These are phyloP conservation scores for Colletotrichum salicis DNA, from an alignment of 2,329 filamentous ascomycete genomes.

Conservation along the genomic window DNA sequence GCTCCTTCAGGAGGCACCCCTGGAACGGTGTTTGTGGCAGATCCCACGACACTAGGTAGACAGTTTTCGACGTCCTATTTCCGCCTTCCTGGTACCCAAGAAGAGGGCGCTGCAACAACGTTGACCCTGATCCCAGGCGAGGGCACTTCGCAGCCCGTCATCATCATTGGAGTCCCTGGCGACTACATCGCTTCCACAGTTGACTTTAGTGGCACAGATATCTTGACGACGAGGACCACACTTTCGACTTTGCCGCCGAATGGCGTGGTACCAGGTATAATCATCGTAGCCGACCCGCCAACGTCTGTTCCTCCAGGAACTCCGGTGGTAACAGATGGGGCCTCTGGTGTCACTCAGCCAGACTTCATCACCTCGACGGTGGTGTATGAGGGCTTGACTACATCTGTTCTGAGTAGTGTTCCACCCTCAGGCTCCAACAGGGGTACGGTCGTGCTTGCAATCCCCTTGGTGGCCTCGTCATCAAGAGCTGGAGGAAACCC, in stretches of 20 bases:
- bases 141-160: not conserved
- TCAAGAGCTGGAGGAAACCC: not conserved
- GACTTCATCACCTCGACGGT: conserved; percentile 11
- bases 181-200: conserved; percentile 1
- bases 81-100: not conserved
- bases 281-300: conserved; percentile 1
- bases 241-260: conserved; percentile 3
- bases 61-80: conserved; percentile 1
- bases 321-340: too few relatives aligned
- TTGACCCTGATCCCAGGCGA: not conserved
- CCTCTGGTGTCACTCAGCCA: not conserved
- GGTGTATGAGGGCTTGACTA: not conserved
- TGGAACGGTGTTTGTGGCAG: conserved; percentile 24
- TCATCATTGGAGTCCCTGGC: conserved; percentile 2
- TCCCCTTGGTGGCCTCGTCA: not conserved
- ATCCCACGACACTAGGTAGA: conserved; percentile 22
- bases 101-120: not conserved
- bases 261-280: conserved; percentile 2
- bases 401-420: not conserved
- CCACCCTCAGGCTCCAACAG: not conserved
- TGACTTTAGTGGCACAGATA: not conserved
- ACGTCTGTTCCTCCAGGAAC: not conserved
- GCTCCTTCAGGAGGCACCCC: conserved; percentile 13
- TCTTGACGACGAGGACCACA: not conserved
- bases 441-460: not conserved